These are phyloP conservation scores for Saccharomycopsis fibuligera DNA, from an alignment of 805 yeast genomes.

Conservation along the genomic window DNA sequence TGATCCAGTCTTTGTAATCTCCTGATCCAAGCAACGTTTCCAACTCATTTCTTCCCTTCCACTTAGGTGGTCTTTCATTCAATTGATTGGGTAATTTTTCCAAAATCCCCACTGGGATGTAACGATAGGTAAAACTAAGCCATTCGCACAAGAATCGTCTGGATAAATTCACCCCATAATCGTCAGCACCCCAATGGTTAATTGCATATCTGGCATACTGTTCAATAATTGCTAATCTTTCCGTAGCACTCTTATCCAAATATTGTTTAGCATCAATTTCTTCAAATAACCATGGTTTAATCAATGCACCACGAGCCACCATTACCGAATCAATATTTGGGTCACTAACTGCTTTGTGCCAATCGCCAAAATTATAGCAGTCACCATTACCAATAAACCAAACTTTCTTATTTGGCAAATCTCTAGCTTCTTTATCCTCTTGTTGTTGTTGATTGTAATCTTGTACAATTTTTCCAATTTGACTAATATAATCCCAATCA, in stretches of 20 bases:
- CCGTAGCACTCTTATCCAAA: constrained; percentile 84
- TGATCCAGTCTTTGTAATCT: constrained; percentile 92
- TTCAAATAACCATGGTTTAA: constrained; percentile 98
- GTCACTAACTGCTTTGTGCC: constrained; percentile 61
- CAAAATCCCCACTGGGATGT: constrained; percentile 88
- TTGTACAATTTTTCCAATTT: constrained; percentile 64
- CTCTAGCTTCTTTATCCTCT: constrained; percentile 55
- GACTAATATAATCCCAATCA: constrained; percentile 83
- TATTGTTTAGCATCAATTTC: constrained; percentile 87
- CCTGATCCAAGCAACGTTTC: constrained; percentile 84
- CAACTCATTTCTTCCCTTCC: constrained; percentile 88
- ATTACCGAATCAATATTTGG: constrained; percentile 84
- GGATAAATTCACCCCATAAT: constrained; percentile 81
- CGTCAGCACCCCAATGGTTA: constrained; percentile 98
- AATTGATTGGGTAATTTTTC: constrained; percentile 83
- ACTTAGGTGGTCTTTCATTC: constrained; percentile 89
- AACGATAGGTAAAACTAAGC: constrained; percentile 87
- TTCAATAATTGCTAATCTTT: constrained; percentile 70
- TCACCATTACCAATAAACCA: constrained; percentile 96
- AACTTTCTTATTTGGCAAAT: constrained; percentile 45
- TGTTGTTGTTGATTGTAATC: constrained; percentile 45
- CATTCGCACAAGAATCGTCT: constrained; percentile 93
- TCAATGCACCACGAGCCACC: constrained; percentile 97
- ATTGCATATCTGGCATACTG: constrained; percentile 74
- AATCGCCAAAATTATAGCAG: constrained; percentile 77